phyloP scores from a whole-genome alignment of 1,284 basidiomycete species.

The Amylostereum areolatum region DNA sequence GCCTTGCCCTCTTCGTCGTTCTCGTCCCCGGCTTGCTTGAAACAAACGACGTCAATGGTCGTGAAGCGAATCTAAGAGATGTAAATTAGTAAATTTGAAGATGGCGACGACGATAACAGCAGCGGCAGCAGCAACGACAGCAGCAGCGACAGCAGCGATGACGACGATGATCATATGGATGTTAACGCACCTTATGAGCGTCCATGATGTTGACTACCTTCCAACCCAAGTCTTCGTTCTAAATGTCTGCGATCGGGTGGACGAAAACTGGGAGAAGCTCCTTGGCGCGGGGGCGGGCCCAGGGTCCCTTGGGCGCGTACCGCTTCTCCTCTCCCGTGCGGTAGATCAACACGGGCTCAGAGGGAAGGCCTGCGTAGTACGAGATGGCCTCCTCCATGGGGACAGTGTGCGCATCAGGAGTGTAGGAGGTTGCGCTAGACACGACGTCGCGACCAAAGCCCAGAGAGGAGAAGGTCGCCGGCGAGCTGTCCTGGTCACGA shows the following conservation, averaged over 20 bases:
- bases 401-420: constrained; percentile 3
- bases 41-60: constrained; percentile 12
- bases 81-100: neutral
- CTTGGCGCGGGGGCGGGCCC: neutral
- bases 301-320: neutral
- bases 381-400: constrained; percentile 2
- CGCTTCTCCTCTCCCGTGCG: constrained; percentile 1
- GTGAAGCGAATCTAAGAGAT: constrained; percentile 8
- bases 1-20: constrained; percentile 2
- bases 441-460: constrained; percentile 13
- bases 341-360: neutral
- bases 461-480: constrained; percentile 15
- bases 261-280: neutral
- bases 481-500: constrained; percentile 8
- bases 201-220: neutral
- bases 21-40: constrained; percentile 4
- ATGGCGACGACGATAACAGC: too few species aligned
- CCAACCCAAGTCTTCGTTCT: neutral
- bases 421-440: constrained; percentile 19
- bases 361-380: constrained; percentile 6
- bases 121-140: too few species aligned
- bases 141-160: too few species aligned
- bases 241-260: neutral
- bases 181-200: neutral
- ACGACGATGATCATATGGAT: too few species aligned